Percentiles rank a stretch among this genome's conserved stretches.
Conservation (phyloP, 345 rosid species). For the Dipteronia dyeriana region DNA sequence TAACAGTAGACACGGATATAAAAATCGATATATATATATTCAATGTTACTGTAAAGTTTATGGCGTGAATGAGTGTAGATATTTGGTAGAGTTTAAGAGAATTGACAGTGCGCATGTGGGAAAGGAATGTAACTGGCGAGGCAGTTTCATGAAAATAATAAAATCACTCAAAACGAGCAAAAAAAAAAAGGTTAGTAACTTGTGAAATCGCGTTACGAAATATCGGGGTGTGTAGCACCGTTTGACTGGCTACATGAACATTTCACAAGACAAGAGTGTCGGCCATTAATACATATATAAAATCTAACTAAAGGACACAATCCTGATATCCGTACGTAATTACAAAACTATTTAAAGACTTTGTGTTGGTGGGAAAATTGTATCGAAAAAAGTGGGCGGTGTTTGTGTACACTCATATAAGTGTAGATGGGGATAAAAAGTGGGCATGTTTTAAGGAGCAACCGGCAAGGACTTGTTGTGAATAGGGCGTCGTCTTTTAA, state of each 20-base stretch:
- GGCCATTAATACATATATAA: conserved; percentile 32
- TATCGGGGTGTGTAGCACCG: conserved; percentile 12
- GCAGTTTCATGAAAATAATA: too few species aligned
- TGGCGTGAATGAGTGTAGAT: too few species aligned
- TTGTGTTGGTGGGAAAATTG: conserved; percentile 24
- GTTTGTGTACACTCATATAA: too few species aligned
- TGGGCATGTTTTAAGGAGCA: conserved; percentile 41
- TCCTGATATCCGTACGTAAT: conserved; percentile 25
- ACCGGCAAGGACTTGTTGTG: conserved; percentile 72
- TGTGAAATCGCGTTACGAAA: conserved; percentile 15
- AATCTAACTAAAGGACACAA: conserved; percentile 16
- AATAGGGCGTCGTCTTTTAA: conserved; percentile 69
- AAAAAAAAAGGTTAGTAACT: not conserved
- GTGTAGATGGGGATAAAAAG: not conserved
- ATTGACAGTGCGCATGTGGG: not conserved
- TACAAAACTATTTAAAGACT: conserved; percentile 23
- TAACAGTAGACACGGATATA: too few species aligned
- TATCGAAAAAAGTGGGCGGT: conserved; percentile 3
- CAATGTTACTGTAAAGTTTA: too few species aligned
- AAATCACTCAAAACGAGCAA: not conserved
- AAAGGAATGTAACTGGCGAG: not conserved
- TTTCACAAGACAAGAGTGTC: conserved; percentile 23
- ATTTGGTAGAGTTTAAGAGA: too few species aligned
- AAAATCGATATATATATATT: too few species aligned
- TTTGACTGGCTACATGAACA: not conserved